phyloP scores from a whole-genome alignment of 2,329 filamentous ascomycete genomes.

The Didymella keratinophila region DNA sequence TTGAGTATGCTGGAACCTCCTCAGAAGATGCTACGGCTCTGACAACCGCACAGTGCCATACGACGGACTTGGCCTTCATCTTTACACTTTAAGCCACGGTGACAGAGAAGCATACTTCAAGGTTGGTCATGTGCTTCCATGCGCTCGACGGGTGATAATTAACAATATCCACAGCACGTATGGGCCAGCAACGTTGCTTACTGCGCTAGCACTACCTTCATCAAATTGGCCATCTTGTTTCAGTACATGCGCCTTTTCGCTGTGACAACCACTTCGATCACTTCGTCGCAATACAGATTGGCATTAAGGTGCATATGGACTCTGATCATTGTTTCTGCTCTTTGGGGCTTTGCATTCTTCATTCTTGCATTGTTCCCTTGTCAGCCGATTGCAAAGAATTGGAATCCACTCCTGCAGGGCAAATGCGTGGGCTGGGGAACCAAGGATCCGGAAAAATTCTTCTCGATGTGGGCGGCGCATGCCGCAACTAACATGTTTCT shows the following conservation, averaged over 20 bases:
- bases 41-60: constrained; percentile 35
- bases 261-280: constrained; percentile 25
- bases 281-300: constrained; percentile 18
- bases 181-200: constrained; percentile 45
- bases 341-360: constrained; percentile 46
- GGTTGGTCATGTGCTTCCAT: constrained; percentile 19
- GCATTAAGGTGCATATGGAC: constrained; percentile 30
- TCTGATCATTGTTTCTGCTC: constrained; percentile 32
- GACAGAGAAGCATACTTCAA: constrained; percentile 40
- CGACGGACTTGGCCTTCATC: constrained; percentile 46
- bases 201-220: constrained; percentile 42
- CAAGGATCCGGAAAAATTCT: constrained; percentile 40
- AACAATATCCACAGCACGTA: constrained; percentile 33
- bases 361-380: constrained; percentile 44
- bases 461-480: constrained; percentile 41
- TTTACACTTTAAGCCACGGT: constrained; percentile 32
- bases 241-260: constrained; percentile 50
- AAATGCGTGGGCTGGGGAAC: constrained; percentile 49
- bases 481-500: constrained; percentile 44
- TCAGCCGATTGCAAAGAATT: constrained; percentile 42
- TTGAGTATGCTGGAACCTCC: constrained; percentile 34
- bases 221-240: constrained; percentile 50
- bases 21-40: background rate
- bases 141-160: background rate
- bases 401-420: constrained; percentile 32